A percentile compares a stretch with the other conserved stretches of the same genome.
phyloP scores from a whole-genome alignment of 257 asterid genomes.

The Ligustrum vulgare region DNA sequence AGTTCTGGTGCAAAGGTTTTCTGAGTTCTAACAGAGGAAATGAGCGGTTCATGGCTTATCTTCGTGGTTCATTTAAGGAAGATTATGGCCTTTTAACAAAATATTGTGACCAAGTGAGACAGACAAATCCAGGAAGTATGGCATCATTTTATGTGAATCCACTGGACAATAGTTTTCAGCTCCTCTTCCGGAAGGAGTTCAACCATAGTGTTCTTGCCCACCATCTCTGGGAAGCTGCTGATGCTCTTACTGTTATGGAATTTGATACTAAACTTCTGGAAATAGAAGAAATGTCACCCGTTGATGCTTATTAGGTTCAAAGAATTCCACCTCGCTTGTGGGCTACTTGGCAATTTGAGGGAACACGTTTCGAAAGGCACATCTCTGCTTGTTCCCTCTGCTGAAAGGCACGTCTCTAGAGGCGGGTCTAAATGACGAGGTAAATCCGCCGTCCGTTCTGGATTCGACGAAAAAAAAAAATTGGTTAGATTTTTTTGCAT shows the following conservation, averaged over 20 bases:
- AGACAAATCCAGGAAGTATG: constrained; percentile 72
- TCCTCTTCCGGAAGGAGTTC: constrained; percentile 60
- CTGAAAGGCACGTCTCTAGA: constrained; percentile 57
- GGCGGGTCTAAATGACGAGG: no score
- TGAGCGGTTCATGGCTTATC: constrained; percentile 60
- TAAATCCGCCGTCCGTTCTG: no score
- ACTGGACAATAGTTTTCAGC: constrained; percentile 53
- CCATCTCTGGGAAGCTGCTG: constrained; percentile 69
- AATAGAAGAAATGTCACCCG: constrained; percentile 53
- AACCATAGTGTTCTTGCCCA: constrained; percentile 49
- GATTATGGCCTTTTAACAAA: constrained; percentile 65
- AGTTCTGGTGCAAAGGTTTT: no score
- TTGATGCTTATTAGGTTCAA: constrained; percentile 58
- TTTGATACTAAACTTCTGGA: constrained; percentile 48
- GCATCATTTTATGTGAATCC: constrained; percentile 57
- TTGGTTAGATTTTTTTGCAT: no score
- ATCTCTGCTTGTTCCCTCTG: constrained; percentile 60
- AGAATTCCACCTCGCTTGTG: constrained; percentile 52
- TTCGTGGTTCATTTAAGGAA: constrained; percentile 68
- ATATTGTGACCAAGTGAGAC: constrained; percentile 56
- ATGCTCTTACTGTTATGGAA: constrained; percentile 44
- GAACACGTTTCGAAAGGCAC: constrained; percentile 54
- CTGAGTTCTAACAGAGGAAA: constrained; percentile 37
- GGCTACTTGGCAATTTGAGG: constrained; percentile 66
- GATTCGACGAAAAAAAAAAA: no score